Base-by-base conservation (phyloP, 2,329 filamentous ascomycete species). In the Plectosphaerella cucumerina region DNA sequence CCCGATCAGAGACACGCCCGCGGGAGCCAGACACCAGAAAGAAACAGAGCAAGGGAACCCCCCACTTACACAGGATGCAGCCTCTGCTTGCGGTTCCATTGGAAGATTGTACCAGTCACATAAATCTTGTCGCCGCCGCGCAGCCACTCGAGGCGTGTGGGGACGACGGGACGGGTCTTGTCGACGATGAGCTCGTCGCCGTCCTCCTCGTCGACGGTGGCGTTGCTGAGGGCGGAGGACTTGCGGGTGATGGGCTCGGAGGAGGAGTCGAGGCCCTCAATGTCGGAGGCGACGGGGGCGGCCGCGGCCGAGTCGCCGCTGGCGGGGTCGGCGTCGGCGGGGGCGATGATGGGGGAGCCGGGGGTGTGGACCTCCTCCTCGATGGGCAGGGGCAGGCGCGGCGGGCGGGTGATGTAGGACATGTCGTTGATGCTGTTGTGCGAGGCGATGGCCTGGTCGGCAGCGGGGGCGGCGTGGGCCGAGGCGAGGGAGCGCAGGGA, bases 71-170 rank as follows among this genome's bases (percentile, higher is more conserved):
- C 86, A 68, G 82, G 85, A 69, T 91, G 84, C 64, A 99, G 75
- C 60, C 88, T 84, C 66, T 92, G 95, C 72, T 97, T 97, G 67
- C 88, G 87, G 70, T 95, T 91, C 94, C 94, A 99, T 67, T 93
- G 89, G 61, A 96, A 95, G 65, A 97, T 97, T 18, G 94, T 97
- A 58, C 93, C 93, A 1, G 94, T 99, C 44, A 99, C 91, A 67
- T 96, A 99, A 57, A 97, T 84, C 70, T 92, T 95, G 52, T 96
- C 89, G 52, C 89, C 92, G 48, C 84, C 84, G 9, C 83, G 81
- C 58, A 81, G 81, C 94, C 94, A 99, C 70, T 95, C 89, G 52
- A 99, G 84, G 52, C 81, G 75, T 2, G 90, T 96, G 2, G 90
- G 89, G 41, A 97, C 89, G 8, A 89, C 89, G 37, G 88, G 87